A percentile compares a stretch with the other conserved stretches of the same genome.
Evolutionary conservation across 2,329 filamentous ascomycete species (phyloP).

Genomic region (Cordyceps militaris): DNA sequence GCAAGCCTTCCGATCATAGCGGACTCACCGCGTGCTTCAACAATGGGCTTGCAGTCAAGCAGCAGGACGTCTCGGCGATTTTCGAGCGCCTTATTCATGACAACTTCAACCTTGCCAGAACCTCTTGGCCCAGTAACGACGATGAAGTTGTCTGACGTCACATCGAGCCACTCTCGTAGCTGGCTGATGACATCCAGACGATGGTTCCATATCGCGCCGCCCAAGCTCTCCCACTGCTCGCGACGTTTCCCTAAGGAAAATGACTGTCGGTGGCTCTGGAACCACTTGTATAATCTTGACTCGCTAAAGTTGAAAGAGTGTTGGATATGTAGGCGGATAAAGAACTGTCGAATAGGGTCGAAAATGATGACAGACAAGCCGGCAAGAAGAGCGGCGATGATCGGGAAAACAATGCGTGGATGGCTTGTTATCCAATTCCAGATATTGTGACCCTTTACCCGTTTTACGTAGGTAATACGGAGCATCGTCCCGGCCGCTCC

Average conservation of each 20-base stretch:
- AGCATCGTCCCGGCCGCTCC: constrained; percentile 70
- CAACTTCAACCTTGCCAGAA: constrained; percentile 82
- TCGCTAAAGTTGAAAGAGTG: constrained; percentile 67
- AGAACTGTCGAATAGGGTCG: constrained; percentile 89
- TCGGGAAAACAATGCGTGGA: constrained; percentile 79
- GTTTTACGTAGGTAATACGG: constrained; percentile 76
- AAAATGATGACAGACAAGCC: constrained; percentile 82
- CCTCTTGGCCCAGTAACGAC: constrained; percentile 89
- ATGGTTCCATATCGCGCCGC: constrained; percentile 75
- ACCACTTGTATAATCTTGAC: constrained; percentile 70
- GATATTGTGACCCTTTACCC: constrained; percentile 68
- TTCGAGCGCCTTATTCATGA: constrained; percentile 76
- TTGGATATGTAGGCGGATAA: constrained; percentile 82
- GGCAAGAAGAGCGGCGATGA: constrained; percentile 72
- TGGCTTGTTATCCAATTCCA: constrained; percentile 84
- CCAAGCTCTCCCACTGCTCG: constrained; percentile 61
- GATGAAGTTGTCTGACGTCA: constrained; percentile 85
- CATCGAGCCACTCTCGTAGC: constrained; percentile 77
- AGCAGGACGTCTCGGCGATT: constrained; percentile 70
- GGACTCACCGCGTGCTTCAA: constrained; percentile 82
- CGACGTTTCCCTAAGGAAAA: constrained; percentile 54
- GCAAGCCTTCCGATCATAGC: constrained; percentile 79
- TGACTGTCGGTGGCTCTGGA: constrained; percentile 56
- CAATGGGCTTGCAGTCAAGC: constrained; percentile 88
- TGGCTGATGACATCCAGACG: constrained; percentile 75